Evolutionary conservation across 495 filamentous ascomycete genomes (phyloP).

Genomic region (Mycothermus thermophilus): DNA sequence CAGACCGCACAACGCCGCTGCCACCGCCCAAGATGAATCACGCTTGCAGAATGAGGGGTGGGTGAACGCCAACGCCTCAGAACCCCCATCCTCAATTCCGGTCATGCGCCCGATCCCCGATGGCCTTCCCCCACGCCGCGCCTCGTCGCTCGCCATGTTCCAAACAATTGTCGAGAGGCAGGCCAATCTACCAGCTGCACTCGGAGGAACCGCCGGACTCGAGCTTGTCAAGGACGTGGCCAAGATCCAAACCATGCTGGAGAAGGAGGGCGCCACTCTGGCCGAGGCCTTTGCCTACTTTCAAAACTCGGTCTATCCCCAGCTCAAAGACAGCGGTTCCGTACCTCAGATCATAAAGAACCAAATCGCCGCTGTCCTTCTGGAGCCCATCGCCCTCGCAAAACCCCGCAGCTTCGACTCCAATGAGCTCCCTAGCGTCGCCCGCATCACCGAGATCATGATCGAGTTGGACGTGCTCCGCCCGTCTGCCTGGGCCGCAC

Average conservation of each 20-base stretch:
- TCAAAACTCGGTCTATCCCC: conserved; percentile 23
- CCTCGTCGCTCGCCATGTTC: conserved; percentile 10
- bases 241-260: conserved; percentile 25
- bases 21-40: background rate
- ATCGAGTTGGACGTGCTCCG: conserved; percentile 18
- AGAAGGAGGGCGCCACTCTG: conserved; percentile 9
- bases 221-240: conserved; percentile 16
- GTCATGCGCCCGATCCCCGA: too few relatives aligned
- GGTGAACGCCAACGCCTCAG: too few relatives aligned
- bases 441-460: conserved; percentile 27
- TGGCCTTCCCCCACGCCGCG: background rate
- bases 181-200: background rate
- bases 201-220: conserved; percentile 5
- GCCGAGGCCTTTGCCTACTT: conserved; percentile 27
- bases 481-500: conserved; percentile 18
- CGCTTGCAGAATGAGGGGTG: background rate
- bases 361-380: conserved; percentile 10
- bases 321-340: conserved; percentile 8
- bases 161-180: conserved; percentile 12
- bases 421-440: conserved; percentile 21
- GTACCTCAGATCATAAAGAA: conserved; percentile 11
- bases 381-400: conserved; percentile 16
- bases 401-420: conserved; percentile 24
- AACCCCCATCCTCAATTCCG: too few relatives aligned
- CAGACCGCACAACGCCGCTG: background rate